Evolutionary conservation across 164 flowering plant species (phyloP).

Genomic region (Cinnamomum micranthum): DNA sequence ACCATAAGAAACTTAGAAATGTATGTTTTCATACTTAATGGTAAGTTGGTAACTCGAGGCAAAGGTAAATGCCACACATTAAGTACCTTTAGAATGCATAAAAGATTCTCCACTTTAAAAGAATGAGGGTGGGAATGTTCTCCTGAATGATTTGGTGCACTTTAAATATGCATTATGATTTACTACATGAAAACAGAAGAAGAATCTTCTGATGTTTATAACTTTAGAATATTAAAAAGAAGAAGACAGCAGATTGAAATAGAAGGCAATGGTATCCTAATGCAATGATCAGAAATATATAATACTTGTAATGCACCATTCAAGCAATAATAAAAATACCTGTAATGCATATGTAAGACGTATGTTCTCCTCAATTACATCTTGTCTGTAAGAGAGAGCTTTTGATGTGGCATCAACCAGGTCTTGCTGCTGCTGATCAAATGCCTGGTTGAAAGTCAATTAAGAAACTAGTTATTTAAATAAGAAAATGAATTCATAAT

Average conservation of each 20-base stretch:
- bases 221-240: not conserved
- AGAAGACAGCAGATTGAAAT: not conserved
- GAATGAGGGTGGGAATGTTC: not conserved
- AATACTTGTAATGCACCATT: conserved; percentile 28
- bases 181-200: not conserved
- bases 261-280: not conserved
- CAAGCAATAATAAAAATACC: not conserved
- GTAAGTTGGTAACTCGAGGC: not conserved
- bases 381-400: conserved; percentile 94
- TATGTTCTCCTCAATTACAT: conserved; percentile 91
- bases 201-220: not conserved
- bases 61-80: not conserved
- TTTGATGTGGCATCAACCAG: conserved; percentile 92
- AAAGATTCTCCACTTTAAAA: not conserved
- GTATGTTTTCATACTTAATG: not conserved
- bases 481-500: too few species aligned
- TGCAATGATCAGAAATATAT: not conserved
- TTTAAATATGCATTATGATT: not conserved
- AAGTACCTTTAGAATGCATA: not conserved
- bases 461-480: not conserved
- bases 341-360: conserved; percentile 72
- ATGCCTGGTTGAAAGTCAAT: conserved; percentile 48
- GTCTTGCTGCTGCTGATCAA: conserved; percentile 98
- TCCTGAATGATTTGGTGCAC: not conserved
- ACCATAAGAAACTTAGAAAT: not conserved